Base-by-base conservation (phyloP, 768 basidiomycete genomes). In the Lactarius psammicola region DNA sequence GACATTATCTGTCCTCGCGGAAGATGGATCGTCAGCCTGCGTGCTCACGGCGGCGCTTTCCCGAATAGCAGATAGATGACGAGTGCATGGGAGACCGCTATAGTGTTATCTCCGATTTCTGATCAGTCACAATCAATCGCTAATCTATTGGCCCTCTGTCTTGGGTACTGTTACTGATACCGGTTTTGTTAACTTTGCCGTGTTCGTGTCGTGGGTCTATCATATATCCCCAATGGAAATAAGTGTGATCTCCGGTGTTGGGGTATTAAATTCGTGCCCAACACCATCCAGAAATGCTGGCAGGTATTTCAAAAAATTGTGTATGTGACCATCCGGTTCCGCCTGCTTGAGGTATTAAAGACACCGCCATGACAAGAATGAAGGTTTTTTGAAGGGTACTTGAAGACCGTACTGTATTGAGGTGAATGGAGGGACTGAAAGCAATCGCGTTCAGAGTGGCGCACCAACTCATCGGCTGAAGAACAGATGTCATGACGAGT, bases 21-120 rank as follows among this genome's bases (percentile, higher is more conserved):
- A 67, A 53, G 66, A 67, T 23, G 66, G 66, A 2, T 67, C 66
- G 3, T 67, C 66, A 2, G 66, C 66, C 0, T 57, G 66, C 7
- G 66, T 67, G 51, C 62, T 67, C 28, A 49, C 66, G 17, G 66
- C 66, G 2, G 66, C 66, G 1, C 34, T 67, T 5, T 34, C 66
- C 9, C 62, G 66, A 44, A 44, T 46, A 44, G 42, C 57, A 4
- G 56, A 38, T 0, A 28, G 18, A 17, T 59, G 33, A 54, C 3
- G 56, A 42, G 51, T 23, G 46, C 15, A 34, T 10, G 13, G 13
- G 49, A 26, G 49, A 51, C 10, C 5, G 23, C 6, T 15, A 26
- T 51, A 26, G 0, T 23, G 23, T 49, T 49, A 0, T 49, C 23
- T 51, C 11, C 46, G n/a, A 49, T 23, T 51, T 23, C 28, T 26